Conservation (phyloP, 148 eudicot genomes). For the Tetragonia tetragonoides region DNA sequence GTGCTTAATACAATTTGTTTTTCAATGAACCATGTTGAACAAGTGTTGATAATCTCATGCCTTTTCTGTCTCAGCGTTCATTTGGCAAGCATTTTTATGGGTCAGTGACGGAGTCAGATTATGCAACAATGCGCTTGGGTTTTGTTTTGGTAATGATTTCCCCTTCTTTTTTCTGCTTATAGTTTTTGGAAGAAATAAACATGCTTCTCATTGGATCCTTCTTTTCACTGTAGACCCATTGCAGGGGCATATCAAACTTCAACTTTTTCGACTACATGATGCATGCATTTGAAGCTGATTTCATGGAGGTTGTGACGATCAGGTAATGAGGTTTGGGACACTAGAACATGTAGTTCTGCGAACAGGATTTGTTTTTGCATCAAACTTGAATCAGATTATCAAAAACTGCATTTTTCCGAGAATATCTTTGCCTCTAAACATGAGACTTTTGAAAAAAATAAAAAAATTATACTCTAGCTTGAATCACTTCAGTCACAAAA, state of each 20-base stretch:
- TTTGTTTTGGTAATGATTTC: constrained; percentile 26
- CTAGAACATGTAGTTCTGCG: neutral
- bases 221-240: constrained; percentile 34
- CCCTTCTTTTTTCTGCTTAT: neutral
- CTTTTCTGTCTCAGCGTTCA: constrained; percentile 24
- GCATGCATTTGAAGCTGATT: constrained; percentile 51
- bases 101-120: constrained; percentile 33
- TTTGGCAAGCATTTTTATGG: constrained; percentile 30
- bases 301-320: constrained; percentile 50
- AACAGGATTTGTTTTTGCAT: neutral
- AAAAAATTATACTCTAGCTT: neutral
- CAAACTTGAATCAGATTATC: neutral
- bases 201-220: neutral
- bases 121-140: constrained; percentile 32
- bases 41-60: neutral
- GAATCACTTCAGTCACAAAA: neutral
- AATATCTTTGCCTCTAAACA: neutral
- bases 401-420: neutral
- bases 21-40: no score
- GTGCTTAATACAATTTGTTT: no score
- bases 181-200: neutral
- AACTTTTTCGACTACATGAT: constrained; percentile 54
- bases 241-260: constrained; percentile 39
- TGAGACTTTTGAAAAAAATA: neutral
- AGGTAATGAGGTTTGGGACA: constrained; percentile 22